Conservation (phyloP, 2,329 filamentous ascomycete species). For the Periconia digitata region DNA sequence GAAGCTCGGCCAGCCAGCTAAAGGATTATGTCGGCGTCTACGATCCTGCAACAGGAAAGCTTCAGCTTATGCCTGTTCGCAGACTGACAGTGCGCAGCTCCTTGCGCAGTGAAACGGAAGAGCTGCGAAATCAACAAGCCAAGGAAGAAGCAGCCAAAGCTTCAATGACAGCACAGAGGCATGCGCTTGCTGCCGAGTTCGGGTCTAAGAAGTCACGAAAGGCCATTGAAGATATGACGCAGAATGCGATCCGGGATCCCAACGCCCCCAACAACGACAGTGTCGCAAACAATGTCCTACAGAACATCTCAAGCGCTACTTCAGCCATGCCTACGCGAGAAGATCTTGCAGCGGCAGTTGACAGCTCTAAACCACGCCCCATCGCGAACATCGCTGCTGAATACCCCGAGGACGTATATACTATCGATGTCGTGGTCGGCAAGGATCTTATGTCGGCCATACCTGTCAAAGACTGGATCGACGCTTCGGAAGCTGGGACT, state of each 20-base stretch:
- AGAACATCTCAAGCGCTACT: slow-evolving; percentile 63
- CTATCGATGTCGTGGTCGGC: slow-evolving; percentile 66
- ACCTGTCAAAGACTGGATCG: slow-evolving; percentile 73
- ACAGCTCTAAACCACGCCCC: slow-evolving; percentile 72
- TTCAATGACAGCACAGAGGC: slow-evolving; percentile 61
- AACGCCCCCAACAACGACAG: slow-evolving; percentile 25
- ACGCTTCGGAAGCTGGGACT: slow-evolving; percentile 62
- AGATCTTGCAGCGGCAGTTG: slow-evolving; percentile 64
- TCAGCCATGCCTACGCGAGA: slow-evolving; percentile 68
- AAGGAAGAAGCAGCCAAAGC: slow-evolving; percentile 27
- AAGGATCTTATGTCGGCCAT: slow-evolving; percentile 67
- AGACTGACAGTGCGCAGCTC: slow-evolving; percentile 58
- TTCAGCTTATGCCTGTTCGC: slow-evolving; percentile 56
- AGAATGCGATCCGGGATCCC: slow-evolving; percentile 65
- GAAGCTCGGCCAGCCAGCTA: slow-evolving; percentile 51
- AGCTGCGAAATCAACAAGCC: slow-evolving; percentile 39
- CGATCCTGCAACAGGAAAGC: slow-evolving; percentile 55
- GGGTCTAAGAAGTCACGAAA: slow-evolving; percentile 87
- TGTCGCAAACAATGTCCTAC: slow-evolving; percentile 55
- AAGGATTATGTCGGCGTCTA: slow-evolving; percentile 65
- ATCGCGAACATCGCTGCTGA: slow-evolving; percentile 67
- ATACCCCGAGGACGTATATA: slow-evolving; percentile 73
- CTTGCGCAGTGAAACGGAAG: slow-evolving; percentile 47
- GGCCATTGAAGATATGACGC: slow-evolving; percentile 66
- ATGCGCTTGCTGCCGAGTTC: slow-evolving; percentile 74